These are phyloP conservation scores for Cystofilobasidium macerans DNA, from an alignment of 768 basidiomycete species.

Conservation along the genomic window DNA sequence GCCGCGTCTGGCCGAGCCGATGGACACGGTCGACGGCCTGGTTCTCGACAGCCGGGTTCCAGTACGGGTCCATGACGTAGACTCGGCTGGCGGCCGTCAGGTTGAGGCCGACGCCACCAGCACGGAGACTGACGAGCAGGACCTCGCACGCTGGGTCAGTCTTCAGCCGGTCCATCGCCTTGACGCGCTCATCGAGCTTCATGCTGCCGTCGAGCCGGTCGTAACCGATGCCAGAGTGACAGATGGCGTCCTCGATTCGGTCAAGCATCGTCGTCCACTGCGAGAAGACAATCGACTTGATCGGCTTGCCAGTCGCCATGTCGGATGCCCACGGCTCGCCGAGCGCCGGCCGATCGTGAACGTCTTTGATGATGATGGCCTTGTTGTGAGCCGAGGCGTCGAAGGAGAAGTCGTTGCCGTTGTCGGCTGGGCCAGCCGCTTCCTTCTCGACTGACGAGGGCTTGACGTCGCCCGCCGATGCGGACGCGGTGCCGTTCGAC, in stretches of 20 bases:
- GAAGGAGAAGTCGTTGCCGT: constrained; percentile 1
- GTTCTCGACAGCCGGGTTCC: constrained; percentile 96
- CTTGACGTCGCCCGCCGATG: not conserved
- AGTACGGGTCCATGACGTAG: constrained; percentile 97
- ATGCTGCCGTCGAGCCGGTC: constrained; percentile 93
- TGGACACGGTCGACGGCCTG: constrained; percentile 99
- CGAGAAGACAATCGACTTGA: constrained; percentile 26
- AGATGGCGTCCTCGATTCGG: constrained; percentile 76
- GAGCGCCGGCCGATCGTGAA: not conserved
- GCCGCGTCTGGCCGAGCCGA: constrained; percentile 84
- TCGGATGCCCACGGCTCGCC: constrained; percentile 19
- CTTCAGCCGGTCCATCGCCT: constrained; percentile 86
- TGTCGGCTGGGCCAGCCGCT: not conserved
- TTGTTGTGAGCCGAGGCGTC: not conserved
- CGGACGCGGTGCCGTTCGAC: not conserved
- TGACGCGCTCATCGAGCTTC: constrained; percentile 86
- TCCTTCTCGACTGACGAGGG: not conserved
- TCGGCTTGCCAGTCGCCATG: constrained; percentile 16
- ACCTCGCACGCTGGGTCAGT: constrained; percentile 84
- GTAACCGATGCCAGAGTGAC: constrained; percentile 68
- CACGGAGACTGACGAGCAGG: constrained; percentile 85
- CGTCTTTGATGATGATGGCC: not conserved
- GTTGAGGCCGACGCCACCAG: constrained; percentile 94
- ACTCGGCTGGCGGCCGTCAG: constrained; percentile 81
- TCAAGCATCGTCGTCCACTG: constrained; percentile 28